These are phyloP conservation scores for Lichtheimia ramosa DNA, from an alignment of 371 early-diverging fungal species.

Conservation along the genomic window DNA sequence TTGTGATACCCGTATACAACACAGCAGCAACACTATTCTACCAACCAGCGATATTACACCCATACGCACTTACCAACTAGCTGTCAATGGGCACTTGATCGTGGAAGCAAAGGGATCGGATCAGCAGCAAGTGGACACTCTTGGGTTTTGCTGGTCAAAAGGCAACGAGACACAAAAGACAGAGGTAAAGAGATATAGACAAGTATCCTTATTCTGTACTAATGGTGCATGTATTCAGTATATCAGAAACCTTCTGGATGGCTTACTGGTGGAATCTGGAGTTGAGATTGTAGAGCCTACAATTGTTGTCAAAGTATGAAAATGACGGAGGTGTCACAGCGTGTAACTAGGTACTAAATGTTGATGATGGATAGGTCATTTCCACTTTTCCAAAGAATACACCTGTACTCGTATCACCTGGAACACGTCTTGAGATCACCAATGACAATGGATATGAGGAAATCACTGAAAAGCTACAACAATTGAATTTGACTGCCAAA, in stretches of 20 bases:
- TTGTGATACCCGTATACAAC: slow-evolving; percentile 13
- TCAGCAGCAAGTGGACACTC: slow-evolving; percentile 20
- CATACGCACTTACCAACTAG: slow-evolving; percentile 6
- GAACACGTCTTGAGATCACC: slow-evolving; percentile 22
- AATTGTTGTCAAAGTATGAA: slow-evolving; percentile 9
- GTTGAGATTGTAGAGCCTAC: not conserved
- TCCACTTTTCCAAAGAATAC: slow-evolving; percentile 26
- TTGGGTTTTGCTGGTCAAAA: slow-evolving; percentile 27
- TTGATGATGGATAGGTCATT: slow-evolving; percentile 18
- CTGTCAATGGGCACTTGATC: slow-evolving; percentile 14
- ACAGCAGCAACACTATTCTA: not conserved
- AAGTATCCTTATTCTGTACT: not conserved
- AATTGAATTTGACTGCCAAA: slow-evolving; percentile 4
- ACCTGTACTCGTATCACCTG: slow-evolving; percentile 22
- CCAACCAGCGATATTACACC: slow-evolving; percentile 10
- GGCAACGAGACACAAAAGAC: slow-evolving; percentile 23
- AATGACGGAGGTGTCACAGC: not conserved
- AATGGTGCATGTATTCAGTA: slow-evolving; percentile 3
- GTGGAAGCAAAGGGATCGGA: slow-evolving; percentile 12
- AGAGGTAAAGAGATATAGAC: slow-evolving; percentile 10
- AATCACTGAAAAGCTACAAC: slow-evolving; percentile 9
- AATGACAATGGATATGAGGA: not conserved
- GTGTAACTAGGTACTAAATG: not conserved
- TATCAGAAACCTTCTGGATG: slow-evolving; percentile 19
- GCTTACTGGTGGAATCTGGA: slow-evolving; percentile 9